Conservation (phyloP, 352 stramenopile genomes). For the Globisporangium viniferum region DNA sequence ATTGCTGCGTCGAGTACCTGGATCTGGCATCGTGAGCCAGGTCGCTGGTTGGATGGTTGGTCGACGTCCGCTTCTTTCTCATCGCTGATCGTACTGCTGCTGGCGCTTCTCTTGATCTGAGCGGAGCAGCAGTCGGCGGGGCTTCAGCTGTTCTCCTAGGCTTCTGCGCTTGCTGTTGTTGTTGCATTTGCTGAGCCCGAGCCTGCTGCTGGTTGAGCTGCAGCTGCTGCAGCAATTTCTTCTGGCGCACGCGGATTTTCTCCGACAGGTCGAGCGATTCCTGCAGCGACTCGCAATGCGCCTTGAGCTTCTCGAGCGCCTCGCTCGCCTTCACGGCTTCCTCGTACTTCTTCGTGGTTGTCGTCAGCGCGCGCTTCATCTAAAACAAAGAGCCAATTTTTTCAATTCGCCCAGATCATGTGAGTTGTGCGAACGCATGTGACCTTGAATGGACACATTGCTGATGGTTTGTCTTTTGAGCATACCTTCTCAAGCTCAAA, state of each 20-base stretch:
- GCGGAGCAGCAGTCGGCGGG: neutral
- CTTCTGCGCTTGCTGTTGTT: neutral
- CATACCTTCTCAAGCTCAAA: constrained; percentile 68
- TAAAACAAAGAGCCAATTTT: constrained; percentile 1
- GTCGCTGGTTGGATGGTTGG: neutral
- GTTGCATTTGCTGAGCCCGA: neutral
- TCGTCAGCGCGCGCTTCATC: constrained; percentile 38
- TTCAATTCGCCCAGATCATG: neutral
- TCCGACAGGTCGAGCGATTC: constrained; percentile 80
- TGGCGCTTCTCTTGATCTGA: neutral
- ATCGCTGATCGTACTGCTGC: neutral
- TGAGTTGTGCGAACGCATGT: neutral
- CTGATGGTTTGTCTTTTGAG: neutral
- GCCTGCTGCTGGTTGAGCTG: constrained; percentile 33
- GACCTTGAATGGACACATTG: neutral
- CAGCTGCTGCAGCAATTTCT: constrained; percentile 72
- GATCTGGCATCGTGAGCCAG: neutral
- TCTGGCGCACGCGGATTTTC: constrained; percentile 71
- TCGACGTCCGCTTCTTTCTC: neutral
- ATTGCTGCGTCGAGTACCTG: neutral
- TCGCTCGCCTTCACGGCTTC: constrained; percentile 49
- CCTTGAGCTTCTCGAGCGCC: constrained; percentile 67
- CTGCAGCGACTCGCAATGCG: constrained; percentile 71
- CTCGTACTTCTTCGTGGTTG: constrained; percentile 44
- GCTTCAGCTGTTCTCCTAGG: neutral